Evolutionary conservation across 208 protist genomes (phyloP), one percentile per base, ranked within the genome.

Genomic region (Trypanosoma melophagium): DNA sequence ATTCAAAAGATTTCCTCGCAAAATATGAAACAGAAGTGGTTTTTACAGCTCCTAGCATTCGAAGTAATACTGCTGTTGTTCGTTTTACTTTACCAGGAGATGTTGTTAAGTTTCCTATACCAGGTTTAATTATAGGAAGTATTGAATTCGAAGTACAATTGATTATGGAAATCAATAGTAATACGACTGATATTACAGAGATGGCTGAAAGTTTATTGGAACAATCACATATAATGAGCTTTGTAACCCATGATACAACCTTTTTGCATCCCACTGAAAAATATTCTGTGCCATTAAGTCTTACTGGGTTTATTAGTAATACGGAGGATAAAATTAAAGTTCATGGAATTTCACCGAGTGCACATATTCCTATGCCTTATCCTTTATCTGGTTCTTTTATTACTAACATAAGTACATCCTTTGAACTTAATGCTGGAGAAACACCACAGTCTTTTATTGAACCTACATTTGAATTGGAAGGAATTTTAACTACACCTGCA

Each of bases 91-190:
- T 91, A 2, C 78, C 88, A 0, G 88, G 78, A 40, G 55, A 56
- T 3, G 71, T 64, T 49, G 74, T 90, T 31, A 66, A 77, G 35
- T 75, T 94, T 59, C 70, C 74, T 13, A 16, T 88, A n/a, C 31
- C 35, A 3, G 74, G 73, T 21, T 54, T 94, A 22, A 47, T 49
- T 25, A 86, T 90, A 42, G 81, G 76, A 17, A 71, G 74, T 7
- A 76, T 94, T 16, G 79, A 89, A 67, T 90, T 94, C 65, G 88
- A 94, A 41, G 63, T 76, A 31, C 35, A 60, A 60, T 63, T 94
- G 3, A 54, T 22, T 16, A 67, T 68, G 57, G 60, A 73, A 41
- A 7, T 51, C 16, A 54, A 52, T 28, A 19, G 35, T 31, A 17
- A 51, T 3, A 31, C 57, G 1, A 7, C 17, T 5, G 28, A 8